Evolutionary conservation across 2,329 filamentous ascomycete genomes (phyloP).

Genomic region (Xylaria multiplex): DNA sequence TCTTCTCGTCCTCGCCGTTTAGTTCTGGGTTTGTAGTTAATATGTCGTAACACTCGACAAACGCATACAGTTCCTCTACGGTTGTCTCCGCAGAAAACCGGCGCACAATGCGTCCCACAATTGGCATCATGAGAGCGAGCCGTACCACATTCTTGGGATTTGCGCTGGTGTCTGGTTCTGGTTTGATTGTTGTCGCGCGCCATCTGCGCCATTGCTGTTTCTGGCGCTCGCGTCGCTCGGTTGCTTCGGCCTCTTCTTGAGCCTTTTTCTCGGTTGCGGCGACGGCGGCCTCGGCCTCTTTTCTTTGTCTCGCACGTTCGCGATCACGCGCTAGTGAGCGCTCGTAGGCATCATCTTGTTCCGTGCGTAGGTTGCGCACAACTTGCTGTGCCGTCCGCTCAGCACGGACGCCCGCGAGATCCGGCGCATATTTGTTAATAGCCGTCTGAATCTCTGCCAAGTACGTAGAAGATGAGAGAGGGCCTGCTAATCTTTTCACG

Average conservation of each 20-base stretch:
- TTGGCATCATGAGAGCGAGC: constrained; percentile 72
- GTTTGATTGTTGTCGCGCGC: constrained; percentile 73
- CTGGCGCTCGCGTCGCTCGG: constrained; percentile 58
- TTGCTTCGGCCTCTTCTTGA: constrained; percentile 69
- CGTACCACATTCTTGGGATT: constrained; percentile 75
- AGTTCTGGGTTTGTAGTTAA: constrained; percentile 51
- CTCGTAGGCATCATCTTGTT: constrained; percentile 95
- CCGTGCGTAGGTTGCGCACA: constrained; percentile 80
- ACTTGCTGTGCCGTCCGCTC: constrained; percentile 83
- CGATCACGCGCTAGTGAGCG: constrained; percentile 87
- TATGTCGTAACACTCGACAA: constrained; percentile 88
- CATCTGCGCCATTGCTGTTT: constrained; percentile 79
- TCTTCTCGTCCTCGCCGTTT: constrained; percentile 44
- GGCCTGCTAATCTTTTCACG: constrained; percentile 79
- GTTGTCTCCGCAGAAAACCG: constrained; percentile 75
- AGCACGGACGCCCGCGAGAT: constrained; percentile 78
- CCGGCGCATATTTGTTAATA: constrained; percentile 78
- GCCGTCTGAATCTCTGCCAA: constrained; percentile 78
- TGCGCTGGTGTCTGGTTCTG: constrained; percentile 69
- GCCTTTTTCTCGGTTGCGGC: constrained; percentile 73
- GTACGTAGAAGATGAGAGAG: constrained; percentile 75
- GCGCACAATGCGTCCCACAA: constrained; percentile 79
- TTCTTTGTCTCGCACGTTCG: constrained; percentile 79
- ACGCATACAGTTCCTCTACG: constrained; percentile 92
- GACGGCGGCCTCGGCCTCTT: constrained; percentile 77